Evolutionary conservation across 768 basidiomycete genomes (phyloP).

Genomic region (Podaxis mareebaensis): DNA sequence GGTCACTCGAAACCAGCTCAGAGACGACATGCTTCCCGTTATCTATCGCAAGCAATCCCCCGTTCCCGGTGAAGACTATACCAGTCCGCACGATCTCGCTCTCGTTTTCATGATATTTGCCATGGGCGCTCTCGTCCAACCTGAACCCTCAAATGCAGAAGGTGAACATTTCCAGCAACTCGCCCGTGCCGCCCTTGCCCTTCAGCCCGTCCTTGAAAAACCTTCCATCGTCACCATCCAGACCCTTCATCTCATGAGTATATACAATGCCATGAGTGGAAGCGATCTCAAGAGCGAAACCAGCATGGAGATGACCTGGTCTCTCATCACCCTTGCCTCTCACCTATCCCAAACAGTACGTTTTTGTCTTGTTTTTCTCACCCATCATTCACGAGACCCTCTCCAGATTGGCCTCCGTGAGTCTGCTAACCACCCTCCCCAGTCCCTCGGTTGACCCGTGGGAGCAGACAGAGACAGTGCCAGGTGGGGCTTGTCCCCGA

Average conservation of each 20-base stretch:
- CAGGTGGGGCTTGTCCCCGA: conserved; percentile 61
- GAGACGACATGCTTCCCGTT: conserved; percentile 63
- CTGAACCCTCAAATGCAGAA: conserved; percentile 29
- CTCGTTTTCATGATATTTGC: conserved; percentile 59
- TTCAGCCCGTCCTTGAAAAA: conserved; percentile 71
- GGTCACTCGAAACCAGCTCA: conserved; percentile 60
- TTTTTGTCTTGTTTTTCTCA: conserved; percentile 18
- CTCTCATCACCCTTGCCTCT: conserved; percentile 60
- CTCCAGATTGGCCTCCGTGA: conserved; percentile 65
- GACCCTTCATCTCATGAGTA: conserved; percentile 64
- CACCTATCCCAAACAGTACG: conserved; percentile 67
- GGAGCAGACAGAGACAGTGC: conserved; percentile 62
- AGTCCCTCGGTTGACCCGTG: conserved; percentile 6
- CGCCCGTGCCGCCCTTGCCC: conserved; percentile 60
- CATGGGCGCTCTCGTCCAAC: conserved; percentile 48
- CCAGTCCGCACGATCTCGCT: conserved; percentile 50
- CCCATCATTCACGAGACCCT: background rate
- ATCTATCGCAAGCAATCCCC: conserved; percentile 56
- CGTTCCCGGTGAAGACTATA: conserved; percentile 38
- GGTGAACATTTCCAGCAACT: conserved; percentile 71
- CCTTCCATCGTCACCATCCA: conserved; percentile 74
- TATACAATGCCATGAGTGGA: conserved; percentile 71
- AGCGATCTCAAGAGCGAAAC: conserved; percentile 61
- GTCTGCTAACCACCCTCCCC: conserved; percentile 24
- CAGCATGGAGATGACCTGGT: conserved; percentile 76